A percentile compares a stretch with the other conserved stretches of the same genome.
These are phyloP conservation scores for Xylaria castorea DNA, from an alignment of 495 filamentous ascomycete genomes.

Conservation along the genomic window DNA sequence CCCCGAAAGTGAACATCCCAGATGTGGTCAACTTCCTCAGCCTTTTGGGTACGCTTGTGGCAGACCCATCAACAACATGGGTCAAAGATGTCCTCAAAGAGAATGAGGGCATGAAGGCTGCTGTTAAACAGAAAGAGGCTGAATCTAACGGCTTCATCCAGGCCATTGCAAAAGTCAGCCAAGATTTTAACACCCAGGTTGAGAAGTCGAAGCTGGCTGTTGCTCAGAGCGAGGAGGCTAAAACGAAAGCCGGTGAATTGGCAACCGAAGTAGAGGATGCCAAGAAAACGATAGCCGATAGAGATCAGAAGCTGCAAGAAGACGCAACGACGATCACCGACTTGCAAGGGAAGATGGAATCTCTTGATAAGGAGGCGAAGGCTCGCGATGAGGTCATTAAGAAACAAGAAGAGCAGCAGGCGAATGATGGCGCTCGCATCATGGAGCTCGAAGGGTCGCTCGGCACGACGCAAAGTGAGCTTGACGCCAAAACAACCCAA, in stretches of 20 bases:
- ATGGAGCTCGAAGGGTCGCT: slow-evolving; percentile 11
- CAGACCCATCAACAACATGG: slow-evolving; percentile 9
- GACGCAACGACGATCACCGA: background rate
- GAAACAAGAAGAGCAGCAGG: slow-evolving; percentile 14
- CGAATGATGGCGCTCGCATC: slow-evolving; percentile 8
- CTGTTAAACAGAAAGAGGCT: background rate
- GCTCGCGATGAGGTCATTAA: slow-evolving; percentile 7
- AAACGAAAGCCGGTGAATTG: slow-evolving; percentile 13
- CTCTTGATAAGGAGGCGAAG: slow-evolving; percentile 4
- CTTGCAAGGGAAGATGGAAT: background rate
- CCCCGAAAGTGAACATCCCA: background rate
- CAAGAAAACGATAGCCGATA: slow-evolving; percentile 17
- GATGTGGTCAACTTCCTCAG: slow-evolving; percentile 13
- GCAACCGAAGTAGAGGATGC: background rate
- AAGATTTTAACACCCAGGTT: background rate
- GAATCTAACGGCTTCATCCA: background rate
- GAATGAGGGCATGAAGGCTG: slow-evolving; percentile 7
- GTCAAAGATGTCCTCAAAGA: slow-evolving; percentile 7
- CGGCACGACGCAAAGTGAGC: background rate
- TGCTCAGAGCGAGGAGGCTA: background rate
- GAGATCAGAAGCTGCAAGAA: slow-evolving; percentile 15
- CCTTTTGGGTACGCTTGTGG: background rate
- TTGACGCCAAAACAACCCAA: background rate
- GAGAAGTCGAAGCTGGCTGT: slow-evolving; percentile 8
- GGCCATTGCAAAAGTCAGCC: background rate